Evolutionary conservation across 192 early-diverging fungal species (phyloP).

Genomic region (Coemansia sp.): DNA sequence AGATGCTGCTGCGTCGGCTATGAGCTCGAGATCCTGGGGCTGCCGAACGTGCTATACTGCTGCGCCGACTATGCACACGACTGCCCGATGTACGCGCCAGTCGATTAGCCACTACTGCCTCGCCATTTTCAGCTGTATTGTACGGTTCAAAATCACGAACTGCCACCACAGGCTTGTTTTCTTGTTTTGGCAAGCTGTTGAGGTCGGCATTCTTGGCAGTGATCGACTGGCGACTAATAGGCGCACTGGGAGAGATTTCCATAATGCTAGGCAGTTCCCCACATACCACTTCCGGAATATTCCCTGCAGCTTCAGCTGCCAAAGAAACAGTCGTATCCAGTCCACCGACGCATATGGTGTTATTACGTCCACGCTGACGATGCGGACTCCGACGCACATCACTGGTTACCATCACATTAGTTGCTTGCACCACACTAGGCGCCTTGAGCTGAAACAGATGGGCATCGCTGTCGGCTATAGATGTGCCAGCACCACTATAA

Average conservation of each 20-base stretch:
- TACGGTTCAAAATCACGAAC: constrained; percentile 2
- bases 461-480: neutral
- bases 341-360: constrained; percentile 26
- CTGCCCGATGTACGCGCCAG: constrained; percentile 9
- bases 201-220: neutral
- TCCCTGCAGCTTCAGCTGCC: too few relatives aligned
- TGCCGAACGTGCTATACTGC: constrained; percentile 18
- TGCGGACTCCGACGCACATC: neutral
- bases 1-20: constrained; percentile 41
- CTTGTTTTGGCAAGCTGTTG: neutral
- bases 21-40: constrained; percentile 26
- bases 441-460: constrained; percentile 3
- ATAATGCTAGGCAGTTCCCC: constrained; percentile 8
- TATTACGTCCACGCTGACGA: constrained; percentile 21
- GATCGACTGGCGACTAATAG: neutral
- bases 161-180: neutral
- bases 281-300: neutral
- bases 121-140: neutral
- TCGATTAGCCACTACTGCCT: constrained; percentile 4
- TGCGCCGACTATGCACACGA: constrained; percentile 24
- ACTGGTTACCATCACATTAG: constrained; percentile 9
- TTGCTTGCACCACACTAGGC: constrained; percentile 6
- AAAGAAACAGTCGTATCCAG: constrained; percentile 10
- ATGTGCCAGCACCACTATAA: neutral
- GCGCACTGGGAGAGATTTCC: constrained; percentile 11